A percentile compares a stretch with the other conserved stretches of the same genome.
These are phyloP conservation scores for Solanum lignicaule DNA, from an alignment of 257 asterid genomes.

Conservation along the genomic window DNA sequence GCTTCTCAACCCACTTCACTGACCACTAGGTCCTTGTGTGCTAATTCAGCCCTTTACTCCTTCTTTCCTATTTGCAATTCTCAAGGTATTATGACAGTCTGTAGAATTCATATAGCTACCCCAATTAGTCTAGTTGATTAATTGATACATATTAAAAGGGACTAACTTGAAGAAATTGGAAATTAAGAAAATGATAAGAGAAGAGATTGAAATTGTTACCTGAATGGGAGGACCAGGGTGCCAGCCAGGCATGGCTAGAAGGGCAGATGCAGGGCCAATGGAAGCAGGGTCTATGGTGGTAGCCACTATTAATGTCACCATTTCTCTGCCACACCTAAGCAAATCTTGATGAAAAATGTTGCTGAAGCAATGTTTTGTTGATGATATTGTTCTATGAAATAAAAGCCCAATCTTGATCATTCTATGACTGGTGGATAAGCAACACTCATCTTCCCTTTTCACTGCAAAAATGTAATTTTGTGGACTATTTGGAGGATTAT, in stretches of 20 bases:
- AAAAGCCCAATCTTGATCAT: not conserved
- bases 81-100: not conserved
- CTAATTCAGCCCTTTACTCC: not conserved
- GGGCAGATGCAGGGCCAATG: constrained; percentile 28
- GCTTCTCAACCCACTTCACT: not conserved
- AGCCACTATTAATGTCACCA: constrained; percentile 28
- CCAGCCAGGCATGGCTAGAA: constrained; percentile 30
- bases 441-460: not conserved
- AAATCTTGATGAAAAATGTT: not conserved
- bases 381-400: not conserved
- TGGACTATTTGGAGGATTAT: not conserved
- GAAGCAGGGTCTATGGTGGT: constrained; percentile 28
- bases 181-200: not conserved
- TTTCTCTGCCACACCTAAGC: not conserved
- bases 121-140: not conserved
- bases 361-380: not conserved
- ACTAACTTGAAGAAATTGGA: not conserved
- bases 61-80: not conserved
- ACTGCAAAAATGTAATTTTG: not conserved
- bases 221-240: constrained; percentile 29
- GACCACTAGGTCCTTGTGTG: not conserved
- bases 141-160: not conserved
- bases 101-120: not conserved
- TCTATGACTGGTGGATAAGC: not conserved
- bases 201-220: constrained; percentile 1